A percentile compares a stretch with the other conserved stretches of the same genome.
Conservation (phyloP, 768 basidiomycete species). For the Mycena crocata region DNA sequence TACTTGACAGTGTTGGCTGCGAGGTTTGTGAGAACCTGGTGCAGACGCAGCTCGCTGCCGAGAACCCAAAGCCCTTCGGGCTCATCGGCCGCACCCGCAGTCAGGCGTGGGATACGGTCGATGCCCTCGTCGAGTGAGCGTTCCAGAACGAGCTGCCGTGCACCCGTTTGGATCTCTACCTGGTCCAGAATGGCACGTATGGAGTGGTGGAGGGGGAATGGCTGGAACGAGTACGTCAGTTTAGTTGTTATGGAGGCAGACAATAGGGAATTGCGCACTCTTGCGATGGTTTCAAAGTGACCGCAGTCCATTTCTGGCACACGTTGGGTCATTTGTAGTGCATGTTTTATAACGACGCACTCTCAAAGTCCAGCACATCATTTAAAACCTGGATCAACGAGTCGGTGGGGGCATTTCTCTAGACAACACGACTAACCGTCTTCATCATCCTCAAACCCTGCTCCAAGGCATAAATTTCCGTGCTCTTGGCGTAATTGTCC, state of each 20-base stretch:
- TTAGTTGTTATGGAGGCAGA: constrained; percentile 29
- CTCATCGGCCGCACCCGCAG: constrained; percentile 18
- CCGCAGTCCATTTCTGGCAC: constrained; percentile 51
- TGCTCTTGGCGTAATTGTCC: constrained; percentile 37
- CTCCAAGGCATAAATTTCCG: constrained; percentile 58
- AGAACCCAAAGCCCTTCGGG: constrained; percentile 46
- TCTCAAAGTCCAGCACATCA: constrained; percentile 50
- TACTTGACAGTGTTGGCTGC: constrained; percentile 53
- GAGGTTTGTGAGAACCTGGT: constrained; percentile 52
- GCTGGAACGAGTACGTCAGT: too few species aligned
- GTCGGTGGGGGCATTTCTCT: background rate
- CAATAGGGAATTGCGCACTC: background rate
- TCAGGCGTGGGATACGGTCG: constrained; percentile 36
- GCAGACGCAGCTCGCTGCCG: constrained; percentile 55
- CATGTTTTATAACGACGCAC: constrained; percentile 21
- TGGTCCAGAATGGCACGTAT: constrained; percentile 42
- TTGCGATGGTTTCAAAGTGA: constrained; percentile 40
- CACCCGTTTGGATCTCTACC: constrained; percentile 37
- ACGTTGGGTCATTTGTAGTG: background rate
- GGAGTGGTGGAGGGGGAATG: constrained; percentile 49
- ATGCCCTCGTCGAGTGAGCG: constrained; percentile 51
- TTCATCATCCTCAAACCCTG: constrained; percentile 52
- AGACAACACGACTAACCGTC: constrained; percentile 18
- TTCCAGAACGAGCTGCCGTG: constrained; percentile 43
- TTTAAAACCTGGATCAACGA: constrained; percentile 46